Evolutionary conservation across 2,329 filamentous ascomycete species (phyloP), one percentile per base, ranked within the genome.

Genomic region (Diaporthe humulicola): DNA sequence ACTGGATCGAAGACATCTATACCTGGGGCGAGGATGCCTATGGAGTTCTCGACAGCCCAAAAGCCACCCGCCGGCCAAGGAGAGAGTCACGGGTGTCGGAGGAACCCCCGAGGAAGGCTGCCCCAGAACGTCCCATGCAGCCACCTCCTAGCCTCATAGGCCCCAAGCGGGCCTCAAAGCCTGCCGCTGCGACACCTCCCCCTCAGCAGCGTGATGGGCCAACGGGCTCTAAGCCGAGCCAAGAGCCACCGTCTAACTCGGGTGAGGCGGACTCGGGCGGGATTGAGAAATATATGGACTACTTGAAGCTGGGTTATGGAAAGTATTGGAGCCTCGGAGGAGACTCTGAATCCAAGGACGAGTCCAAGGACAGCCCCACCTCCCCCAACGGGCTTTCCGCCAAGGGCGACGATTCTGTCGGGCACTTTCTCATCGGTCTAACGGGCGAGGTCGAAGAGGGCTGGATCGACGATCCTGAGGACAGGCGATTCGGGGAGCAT

Each of bases 1-100:
- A 93, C 73, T 98, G 96, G 96, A 93, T 97, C 88, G 94, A 97
- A 82, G 93, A 94, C 80, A 88, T 98, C 3, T 98, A 97, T 82
- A 92, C 88, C 40, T 95, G 95, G 87, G 96, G 96, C 2, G 92
- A 94, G 70, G 89, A 94, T 79, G 92, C 96, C 2, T 98, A 98
- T 81, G 96, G 96, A 5, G 90, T 98, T 9, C 90, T 90, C 71
- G 93, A 97, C 48, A 95, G 95, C 77, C 94, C 95, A 19, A 90
- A 89, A 2, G 93, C 94, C 1, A 88, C 89, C 75, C 89, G 93
- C 42, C 87, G 88, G 64, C 83, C 85, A 56, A 84, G 81, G 77
- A 89, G 82, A 80, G 81, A 77, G 33, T 28, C 64, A 10, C 57
- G 25, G 45, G 28, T 38, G 50, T 40, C 83, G 79, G 71, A 83